Evolutionary conservation across 345 rosid genomes (phyloP), one percentile per base, ranked within the genome.

Genomic region (Noccaea bulbosa): DNA sequence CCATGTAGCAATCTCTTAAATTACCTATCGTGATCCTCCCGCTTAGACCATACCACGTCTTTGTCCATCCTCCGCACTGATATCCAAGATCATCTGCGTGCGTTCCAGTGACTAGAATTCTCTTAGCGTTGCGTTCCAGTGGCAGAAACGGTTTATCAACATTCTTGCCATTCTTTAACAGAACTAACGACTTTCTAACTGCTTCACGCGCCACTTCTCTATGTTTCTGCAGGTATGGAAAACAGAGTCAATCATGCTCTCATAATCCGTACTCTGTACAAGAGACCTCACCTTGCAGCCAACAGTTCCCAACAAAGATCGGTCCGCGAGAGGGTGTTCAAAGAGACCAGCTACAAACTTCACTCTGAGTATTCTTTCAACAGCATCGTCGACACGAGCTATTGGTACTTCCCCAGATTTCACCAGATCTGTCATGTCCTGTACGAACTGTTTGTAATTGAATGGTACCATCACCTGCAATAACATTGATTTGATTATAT

Each of bases 1-100:
- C 39, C 14, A 54, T 16, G 57, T 38, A n/a, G 7, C 54, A 46
- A 22, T 56, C 10, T 6, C 10, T 45, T 56, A 6, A 35, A 7
- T 52, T 84, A 93, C 97, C 97, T 9, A 84, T 80, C n/a, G 93
- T 93, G 76, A 93, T 87, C 65, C 84, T 83, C 74, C 98, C 97
- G 5, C 89, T 84, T 62, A 40, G 2, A 68, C 98, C 98, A 10
- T 62, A 69, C 93, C 89, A 82, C 50, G 80, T 67, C 63, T 47
- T 80, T n/a, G 97, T 88, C 98, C 98, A 90, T 15, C 97, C 98
- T 63, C 98, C 98, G 24, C 96, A 90, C 62, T 90, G 97, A 76
- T 78, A 90, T 17, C 98, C 96, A 52, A 93, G 92, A 84, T 93
- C 81, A 70, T 91, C 89, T 44, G 94, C 92, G 65, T 93, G 98